phyloP scores from a whole-genome alignment of 2,329 filamentous ascomycete species.

The Penicillium sp. region DNA sequence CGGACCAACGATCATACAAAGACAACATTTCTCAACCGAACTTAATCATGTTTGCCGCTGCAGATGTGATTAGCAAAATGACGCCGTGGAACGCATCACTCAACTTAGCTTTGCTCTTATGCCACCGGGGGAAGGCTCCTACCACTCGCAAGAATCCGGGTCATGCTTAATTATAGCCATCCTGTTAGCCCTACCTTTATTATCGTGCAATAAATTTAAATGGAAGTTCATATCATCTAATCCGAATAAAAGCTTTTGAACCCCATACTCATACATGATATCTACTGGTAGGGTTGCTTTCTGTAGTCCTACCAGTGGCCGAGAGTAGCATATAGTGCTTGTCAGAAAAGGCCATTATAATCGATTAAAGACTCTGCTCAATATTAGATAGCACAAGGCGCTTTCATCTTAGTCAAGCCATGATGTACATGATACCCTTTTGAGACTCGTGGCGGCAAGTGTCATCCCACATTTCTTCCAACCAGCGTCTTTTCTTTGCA shows the following conservation, averaged over 20 bases:
- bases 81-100: constrained; percentile 7
- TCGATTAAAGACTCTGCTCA: too few species aligned
- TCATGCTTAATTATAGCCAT: not conserved
- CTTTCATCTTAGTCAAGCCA: too few species aligned
- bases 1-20: not conserved
- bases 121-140: constrained; percentile 1
- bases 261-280: too few species aligned
- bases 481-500: too few species aligned
- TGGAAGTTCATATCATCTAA: not conserved
- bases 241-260: not conserved
- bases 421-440: too few species aligned
- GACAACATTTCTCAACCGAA: not conserved
- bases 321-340: too few species aligned
- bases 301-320: too few species aligned
- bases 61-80: constrained; percentile 4
- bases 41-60: constrained; percentile 1
- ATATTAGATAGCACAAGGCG: too few species aligned
- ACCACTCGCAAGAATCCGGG: not conserved
- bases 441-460: too few species aligned
- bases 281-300: too few species aligned
- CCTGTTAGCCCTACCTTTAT: not conserved
- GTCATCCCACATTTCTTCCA: too few species aligned
- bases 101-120: constrained; percentile 5
- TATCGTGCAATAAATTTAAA: not conserved
- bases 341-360: too few species aligned